Percentiles rank a stretch among this genome's conserved stretches.
Conservation (phyloP, 345 rosid species). For the Isatis tinctoria region DNA sequence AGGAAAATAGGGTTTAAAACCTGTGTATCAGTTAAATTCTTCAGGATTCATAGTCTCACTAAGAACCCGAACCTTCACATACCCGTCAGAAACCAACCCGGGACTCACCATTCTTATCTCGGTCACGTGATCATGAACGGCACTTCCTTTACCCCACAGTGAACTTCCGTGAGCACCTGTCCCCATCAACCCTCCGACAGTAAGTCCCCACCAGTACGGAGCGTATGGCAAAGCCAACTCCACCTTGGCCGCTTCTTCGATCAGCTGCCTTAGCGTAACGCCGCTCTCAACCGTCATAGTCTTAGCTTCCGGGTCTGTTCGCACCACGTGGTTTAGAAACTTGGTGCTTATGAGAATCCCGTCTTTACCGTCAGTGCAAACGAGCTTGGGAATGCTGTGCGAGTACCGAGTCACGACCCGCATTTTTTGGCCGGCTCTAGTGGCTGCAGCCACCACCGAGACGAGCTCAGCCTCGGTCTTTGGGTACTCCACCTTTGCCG, state of each 20-base stretch:
- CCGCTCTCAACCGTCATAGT: constrained; percentile 66
- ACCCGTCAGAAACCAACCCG: not conserved
- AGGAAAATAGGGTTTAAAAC: too few relatives aligned
- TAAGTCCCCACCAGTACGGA: constrained; percentile 93
- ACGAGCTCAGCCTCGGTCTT: constrained; percentile 50
- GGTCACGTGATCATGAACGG: constrained; percentile 8
- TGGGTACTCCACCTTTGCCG: constrained; percentile 55
- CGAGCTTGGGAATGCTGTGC: constrained; percentile 73
- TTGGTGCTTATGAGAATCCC: constrained; percentile 77
- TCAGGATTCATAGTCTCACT: not conserved
- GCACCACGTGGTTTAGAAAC: constrained; percentile 36
- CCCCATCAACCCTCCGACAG: constrained; percentile 66
- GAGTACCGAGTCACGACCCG: constrained; percentile 59
- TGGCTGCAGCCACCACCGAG: constrained; percentile 48
- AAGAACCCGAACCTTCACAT: not conserved
- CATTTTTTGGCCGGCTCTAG: constrained; percentile 52
- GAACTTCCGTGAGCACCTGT: constrained; percentile 96
- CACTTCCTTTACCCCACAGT: constrained; percentile 69
- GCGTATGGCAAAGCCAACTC: constrained; percentile 65
- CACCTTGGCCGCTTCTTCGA: constrained; percentile 53
- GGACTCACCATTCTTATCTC: not conserved
- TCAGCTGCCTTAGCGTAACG: constrained; percentile 56
- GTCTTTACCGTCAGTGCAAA: constrained; percentile 56
- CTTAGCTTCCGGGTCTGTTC: constrained; percentile 30
- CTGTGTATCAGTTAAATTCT: too few relatives aligned